These are phyloP conservation scores for Hymenotorrendiella dingleyae DNA, from an alignment of 2,329 filamentous ascomycete genomes.

Conservation along the genomic window DNA sequence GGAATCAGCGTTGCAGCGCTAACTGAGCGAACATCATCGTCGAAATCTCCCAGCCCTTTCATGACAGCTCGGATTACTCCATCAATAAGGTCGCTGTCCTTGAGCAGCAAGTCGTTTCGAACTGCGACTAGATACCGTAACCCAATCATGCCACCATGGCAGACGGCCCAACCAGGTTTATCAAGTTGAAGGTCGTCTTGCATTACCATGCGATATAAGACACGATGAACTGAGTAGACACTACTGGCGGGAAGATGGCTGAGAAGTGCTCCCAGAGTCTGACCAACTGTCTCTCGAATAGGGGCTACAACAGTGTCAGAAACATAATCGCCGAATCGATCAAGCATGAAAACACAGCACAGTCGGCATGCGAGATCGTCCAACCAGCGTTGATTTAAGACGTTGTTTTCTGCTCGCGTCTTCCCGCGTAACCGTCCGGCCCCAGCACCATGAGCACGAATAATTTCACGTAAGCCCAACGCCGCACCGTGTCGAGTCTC, in stretches of 20 bases:
- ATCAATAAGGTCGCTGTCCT: constrained; percentile 81
- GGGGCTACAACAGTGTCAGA: constrained; percentile 96
- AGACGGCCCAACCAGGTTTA: constrained; percentile 82
- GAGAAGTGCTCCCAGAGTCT: constrained; percentile 83
- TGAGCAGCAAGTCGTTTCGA: constrained; percentile 81
- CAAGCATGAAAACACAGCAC: constrained; percentile 93
- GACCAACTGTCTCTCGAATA: constrained; percentile 90
- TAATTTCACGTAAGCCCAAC: constrained; percentile 86
- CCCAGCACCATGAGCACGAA: constrained; percentile 84
- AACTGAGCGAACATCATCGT: constrained; percentile 94
- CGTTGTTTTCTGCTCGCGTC: constrained; percentile 67
- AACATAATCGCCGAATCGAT: constrained; percentile 95
- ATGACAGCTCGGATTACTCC: constrained; percentile 89
- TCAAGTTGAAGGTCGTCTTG: constrained; percentile 73
- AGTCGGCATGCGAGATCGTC: constrained; percentile 93
- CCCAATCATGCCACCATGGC: constrained; percentile 97
- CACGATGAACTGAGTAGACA: constrained; percentile 77
- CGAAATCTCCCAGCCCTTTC: constrained; percentile 83
- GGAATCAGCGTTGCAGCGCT: constrained; percentile 96
- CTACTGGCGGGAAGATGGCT: constrained; percentile 75
- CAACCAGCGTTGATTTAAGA: constrained; percentile 77
- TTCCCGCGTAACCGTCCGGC: constrained; percentile 74
- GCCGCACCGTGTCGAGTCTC: constrained; percentile 94
- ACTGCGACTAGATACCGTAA: constrained; percentile 92
- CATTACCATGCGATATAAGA: constrained; percentile 87